Conservation (phyloP, 495 filamentous ascomycete species). For the Pseudomonodictys pantanalensis region DNA sequence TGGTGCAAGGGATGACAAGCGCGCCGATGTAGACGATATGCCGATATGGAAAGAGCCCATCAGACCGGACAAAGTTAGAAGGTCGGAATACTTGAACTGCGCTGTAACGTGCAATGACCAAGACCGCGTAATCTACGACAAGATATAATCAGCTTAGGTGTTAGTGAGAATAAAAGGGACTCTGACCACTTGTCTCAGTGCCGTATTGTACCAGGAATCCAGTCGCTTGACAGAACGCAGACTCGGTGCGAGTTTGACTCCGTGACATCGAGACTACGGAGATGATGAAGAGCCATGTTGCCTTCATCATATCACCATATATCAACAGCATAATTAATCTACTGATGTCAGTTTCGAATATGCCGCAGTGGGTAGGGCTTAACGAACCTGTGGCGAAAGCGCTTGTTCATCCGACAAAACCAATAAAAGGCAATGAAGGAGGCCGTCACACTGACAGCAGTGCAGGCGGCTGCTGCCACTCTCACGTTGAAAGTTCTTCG, state of each 20-base stretch:
- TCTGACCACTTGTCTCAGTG: slow-evolving; percentile 61
- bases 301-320: slow-evolving; percentile 65
- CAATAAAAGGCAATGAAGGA: slow-evolving; percentile 60
- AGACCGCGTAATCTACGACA: slow-evolving; percentile 58
- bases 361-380: neutral
- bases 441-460: slow-evolving; percentile 53
- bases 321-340: slow-evolving; percentile 56
- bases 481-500: slow-evolving; percentile 31
- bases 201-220: slow-evolving; percentile 64
- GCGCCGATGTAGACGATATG: slow-evolving; percentile 53
- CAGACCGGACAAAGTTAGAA: slow-evolving; percentile 35
- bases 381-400: slow-evolving; percentile 69
- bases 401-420: slow-evolving; percentile 70
- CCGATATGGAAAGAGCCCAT: slow-evolving; percentile 67
- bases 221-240: slow-evolving; percentile 61
- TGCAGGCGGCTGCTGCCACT: slow-evolving; percentile 36
- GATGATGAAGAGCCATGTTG: slow-evolving; percentile 62
- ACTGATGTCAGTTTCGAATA: neutral
- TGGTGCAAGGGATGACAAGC: slow-evolving; percentile 55
- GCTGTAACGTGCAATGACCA: slow-evolving; percentile 70
- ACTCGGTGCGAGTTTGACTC: slow-evolving; percentile 49
- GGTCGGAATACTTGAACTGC: slow-evolving; percentile 65
- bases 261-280: slow-evolving; percentile 51
- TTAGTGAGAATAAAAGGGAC: neutral
- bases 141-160: neutral